Conservation (phyloP, 1,139 yeast species). For the Nakaseomyces kungkrabaensis region DNA sequence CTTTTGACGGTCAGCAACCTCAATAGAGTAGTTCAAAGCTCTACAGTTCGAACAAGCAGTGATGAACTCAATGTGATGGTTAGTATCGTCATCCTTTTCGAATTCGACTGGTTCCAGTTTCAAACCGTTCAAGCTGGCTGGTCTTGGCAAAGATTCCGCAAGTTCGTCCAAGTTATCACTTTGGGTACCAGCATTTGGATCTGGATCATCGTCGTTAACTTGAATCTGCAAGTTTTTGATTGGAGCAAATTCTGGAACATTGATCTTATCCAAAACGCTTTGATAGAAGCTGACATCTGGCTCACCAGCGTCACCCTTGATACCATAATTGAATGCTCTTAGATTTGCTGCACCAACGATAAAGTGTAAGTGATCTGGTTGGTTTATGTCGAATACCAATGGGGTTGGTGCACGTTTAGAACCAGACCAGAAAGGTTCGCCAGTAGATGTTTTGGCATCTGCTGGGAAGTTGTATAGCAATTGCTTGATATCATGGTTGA, state of each 20-base stretch:
- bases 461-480: constrained; percentile 86
- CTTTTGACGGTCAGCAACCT: constrained; percentile 62
- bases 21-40: constrained; percentile 84
- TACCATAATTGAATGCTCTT: constrained; percentile 82
- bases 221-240: constrained; percentile 71
- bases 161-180: constrained; percentile 49
- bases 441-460: constrained; percentile 83
- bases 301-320: constrained; percentile 51
- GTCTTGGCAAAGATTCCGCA: constrained; percentile 77
- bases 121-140: constrained; percentile 82
- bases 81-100: constrained; percentile 94
- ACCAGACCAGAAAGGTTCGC: constrained; percentile 96
- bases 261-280: constrained; percentile 41
- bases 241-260: constrained; percentile 63
- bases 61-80: constrained; percentile 93
- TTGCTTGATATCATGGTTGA: constrained; percentile 77
- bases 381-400: constrained; percentile 60
- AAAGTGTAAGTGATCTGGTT: constrained; percentile 72
- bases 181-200: constrained; percentile 55
- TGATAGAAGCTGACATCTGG: constrained; percentile 37
- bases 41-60: constrained; percentile 96
- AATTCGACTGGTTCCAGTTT: constrained; percentile 81
- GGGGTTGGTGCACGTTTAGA: constrained; percentile 95
- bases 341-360: constrained; percentile 84
- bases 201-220: constrained; percentile 81